Evolutionary conservation across 768 basidiomycete species (phyloP), one percentile per base, ranked within the genome.

Genomic region (Omphalotus guepiniiformis): DNA sequence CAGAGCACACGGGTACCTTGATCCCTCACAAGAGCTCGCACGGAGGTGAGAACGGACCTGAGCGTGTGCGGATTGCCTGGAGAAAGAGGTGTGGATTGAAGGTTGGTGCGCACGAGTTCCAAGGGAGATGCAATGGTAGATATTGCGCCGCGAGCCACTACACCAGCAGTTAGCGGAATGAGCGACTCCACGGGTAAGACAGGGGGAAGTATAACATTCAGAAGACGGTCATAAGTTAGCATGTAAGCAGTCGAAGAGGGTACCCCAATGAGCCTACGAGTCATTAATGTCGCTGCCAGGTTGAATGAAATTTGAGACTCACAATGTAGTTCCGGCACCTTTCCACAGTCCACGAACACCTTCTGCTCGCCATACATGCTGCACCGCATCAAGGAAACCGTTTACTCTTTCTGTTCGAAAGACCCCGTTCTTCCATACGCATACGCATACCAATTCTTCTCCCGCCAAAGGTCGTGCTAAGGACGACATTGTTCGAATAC

Each of bases 181-280:
- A 82, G 39, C 26, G 79, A 49, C 15, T 64, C 58, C 2, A 70
- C 64, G n/a, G 82, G 72, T 48, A 88, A 66, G 22, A 88, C 49
- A 15, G 78, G 69, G 3, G 86, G 84, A 9, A 91, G 65, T 32
- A 77, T 67, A 36, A 73, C 72, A 45, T 82, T 78, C 21, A 85
- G 67, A 26, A 97, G 79, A 63, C 90, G 82, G 66, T 97, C 94
- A 63, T 98, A 98, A 16, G 91, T 91, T 49, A 98, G 75, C 80
- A 99, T 99, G 66, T 99, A 98, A 25, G 83, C 75, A 40, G 93
- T 91, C 32, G 93, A 81, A 0, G 93, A 86, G 0, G 96, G 96
- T 19, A 98, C 90, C 26, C 88, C 85, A 58, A 98, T 93, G 30
- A 92, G 63, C 42, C 93, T 94, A 52, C 4, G 18, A 42, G 23